Base-by-base conservation (phyloP, 805 yeast species). In the Candida maltosa region DNA sequence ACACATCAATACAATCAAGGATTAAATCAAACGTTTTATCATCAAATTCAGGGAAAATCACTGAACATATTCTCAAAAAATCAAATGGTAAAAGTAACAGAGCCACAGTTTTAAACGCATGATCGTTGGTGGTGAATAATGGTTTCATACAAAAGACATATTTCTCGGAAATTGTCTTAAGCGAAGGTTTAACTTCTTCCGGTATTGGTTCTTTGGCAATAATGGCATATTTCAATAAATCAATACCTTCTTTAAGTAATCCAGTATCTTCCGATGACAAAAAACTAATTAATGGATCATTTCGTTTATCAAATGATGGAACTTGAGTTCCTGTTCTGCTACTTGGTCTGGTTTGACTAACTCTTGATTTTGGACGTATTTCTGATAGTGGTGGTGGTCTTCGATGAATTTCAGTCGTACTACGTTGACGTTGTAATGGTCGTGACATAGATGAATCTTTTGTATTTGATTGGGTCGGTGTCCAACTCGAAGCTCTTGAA, bases 251-350 rank as follows among this genome's bases (percentile, higher is more conserved):
- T 1, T 35, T 39, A 6, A 59, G 46, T 29, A 57, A 45, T 6
- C 51, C 56, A 2, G 50, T 44, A 25, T 58, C 56, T 15, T 53
- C 40, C 1, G 72, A 67, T 4, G 61, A 49, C 24, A 65, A 44
- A 32, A 61, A 63, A 35, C 55, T 56, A 17, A 64, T 35, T 8
- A 67, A 62, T 5, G 69, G 67, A 34, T 66, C 72, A 4, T 40
- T 42, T 19, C 49, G 52, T 21, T 46, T 44, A 30, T 51, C 54
- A 42, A 34, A 23, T 16, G 37, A 22, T 23, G 31, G 32, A 5
- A 4, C 10, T 24, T 6, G n/a, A n/a, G 24, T 20, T 8, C 4
- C 5, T 4, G 17, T 15, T n/a, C 18, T 22, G 6, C 19, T 16
- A 18, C 18, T 7, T 15, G 38, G 33, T n/a, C 5, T n/a, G n/a